Evolutionary conservation across 306 rosid genomes (phyloP).

Genomic region (Castanea mollissima): DNA sequence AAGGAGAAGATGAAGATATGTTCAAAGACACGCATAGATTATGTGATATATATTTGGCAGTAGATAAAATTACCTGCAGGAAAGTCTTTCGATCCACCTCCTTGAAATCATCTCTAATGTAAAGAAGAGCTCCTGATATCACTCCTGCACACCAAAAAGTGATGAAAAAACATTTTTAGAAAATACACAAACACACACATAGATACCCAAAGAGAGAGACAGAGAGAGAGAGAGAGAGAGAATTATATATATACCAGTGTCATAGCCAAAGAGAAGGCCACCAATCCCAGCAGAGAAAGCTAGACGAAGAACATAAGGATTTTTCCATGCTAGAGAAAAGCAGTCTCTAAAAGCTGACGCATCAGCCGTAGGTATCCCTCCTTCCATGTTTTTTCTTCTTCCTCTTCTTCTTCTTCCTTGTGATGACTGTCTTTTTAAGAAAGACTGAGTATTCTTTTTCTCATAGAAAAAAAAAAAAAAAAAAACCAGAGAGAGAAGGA

Average conservation of each 20-base stretch:
- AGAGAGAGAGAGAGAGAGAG: not conserved
- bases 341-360: conserved; percentile 67
- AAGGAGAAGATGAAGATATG: too few relatives aligned
- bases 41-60: not conserved
- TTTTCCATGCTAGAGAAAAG: conserved; percentile 52
- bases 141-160: conserved; percentile 40
- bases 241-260: conserved; percentile 38
- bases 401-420: too few relatives aligned
- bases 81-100: conserved; percentile 37
- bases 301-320: conserved; percentile 65
- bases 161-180: not conserved
- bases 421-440: not conserved
- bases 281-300: conserved; percentile 76
- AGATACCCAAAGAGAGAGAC: not conserved
- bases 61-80: conserved; percentile 41
- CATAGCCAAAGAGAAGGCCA: conserved; percentile 67
- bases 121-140: conserved; percentile 60
- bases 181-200: too few relatives aligned
- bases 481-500: too few relatives aligned
- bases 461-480: too few relatives aligned
- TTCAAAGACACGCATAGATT: too few relatives aligned
- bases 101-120: conserved; percentile 58
- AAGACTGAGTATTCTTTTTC: too few relatives aligned
- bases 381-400: conserved; percentile 42
- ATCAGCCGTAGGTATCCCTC: conserved; percentile 44